phyloP scores from a whole-genome alignment of 2,329 filamentous ascomycete genomes.

The Ceratocystis destructans region DNA sequence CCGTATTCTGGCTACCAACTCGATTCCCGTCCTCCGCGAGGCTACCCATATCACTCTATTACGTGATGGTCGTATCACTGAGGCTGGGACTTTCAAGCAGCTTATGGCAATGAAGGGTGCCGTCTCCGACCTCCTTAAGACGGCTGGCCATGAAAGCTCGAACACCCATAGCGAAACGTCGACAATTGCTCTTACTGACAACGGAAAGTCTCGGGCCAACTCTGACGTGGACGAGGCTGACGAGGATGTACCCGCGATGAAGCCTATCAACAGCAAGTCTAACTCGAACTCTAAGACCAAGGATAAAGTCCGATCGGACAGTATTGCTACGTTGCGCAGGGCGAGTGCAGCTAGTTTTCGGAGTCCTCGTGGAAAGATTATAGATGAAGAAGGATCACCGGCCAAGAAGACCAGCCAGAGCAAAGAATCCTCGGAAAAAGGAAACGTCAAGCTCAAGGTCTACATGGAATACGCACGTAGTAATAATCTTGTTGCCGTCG shows the following conservation, averaged over 20 bases:
- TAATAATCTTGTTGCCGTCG: constrained; percentile 75
- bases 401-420: constrained; percentile 62
- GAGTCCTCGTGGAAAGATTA: constrained; percentile 69
- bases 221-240: constrained; percentile 65
- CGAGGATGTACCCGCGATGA: constrained; percentile 60
- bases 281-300: constrained; percentile 25
- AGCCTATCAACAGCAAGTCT: constrained; percentile 60
- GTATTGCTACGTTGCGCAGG: constrained; percentile 68
- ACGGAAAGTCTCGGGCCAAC: constrained; percentile 26
- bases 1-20: constrained; percentile 84
- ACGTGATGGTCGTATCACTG: constrained; percentile 67
- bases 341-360: constrained; percentile 86
- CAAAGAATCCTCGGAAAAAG: constrained; percentile 83
- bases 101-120: constrained; percentile 89
- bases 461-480: constrained; percentile 91
- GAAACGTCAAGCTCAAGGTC: constrained; percentile 95
- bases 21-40: constrained; percentile 78
- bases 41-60: constrained; percentile 80
- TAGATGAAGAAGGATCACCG: constrained; percentile 65
- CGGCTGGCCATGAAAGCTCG: constrained; percentile 47
- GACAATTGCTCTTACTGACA: constrained; percentile 40
- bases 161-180: constrained; percentile 40
- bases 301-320: constrained; percentile 49
- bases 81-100: constrained; percentile 81
- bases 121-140: constrained; percentile 70